Percentiles rank a stretch among this genome's conserved stretches.
These are phyloP conservation scores for Penicillium simplicissimum DNA, from an alignment of 495 filamentous ascomycete species.

Conservation along the genomic window DNA sequence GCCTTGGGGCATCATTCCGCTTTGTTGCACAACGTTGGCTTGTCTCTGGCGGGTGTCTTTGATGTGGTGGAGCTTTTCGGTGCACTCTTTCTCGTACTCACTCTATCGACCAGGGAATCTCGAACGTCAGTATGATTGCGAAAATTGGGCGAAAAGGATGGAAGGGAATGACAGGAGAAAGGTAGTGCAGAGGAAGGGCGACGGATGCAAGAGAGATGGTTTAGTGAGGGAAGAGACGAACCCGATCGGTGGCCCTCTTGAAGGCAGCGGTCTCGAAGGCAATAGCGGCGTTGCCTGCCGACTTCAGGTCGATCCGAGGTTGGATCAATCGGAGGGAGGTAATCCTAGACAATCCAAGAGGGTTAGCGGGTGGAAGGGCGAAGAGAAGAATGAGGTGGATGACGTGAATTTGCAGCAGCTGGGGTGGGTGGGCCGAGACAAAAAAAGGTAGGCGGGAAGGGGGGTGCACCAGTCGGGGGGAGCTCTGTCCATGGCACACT, in stretches of 20 bases:
- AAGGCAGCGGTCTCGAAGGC: constrained; percentile 51
- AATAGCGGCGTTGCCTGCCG: constrained; percentile 47
- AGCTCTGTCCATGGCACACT: constrained; percentile 20
- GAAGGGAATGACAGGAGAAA: neutral
- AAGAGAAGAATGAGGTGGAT: neutral
- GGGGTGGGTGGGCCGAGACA: constrained; percentile 1
- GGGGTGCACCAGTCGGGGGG: neutral
- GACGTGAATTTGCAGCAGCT: neutral
- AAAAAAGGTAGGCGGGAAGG: constrained; percentile 6
- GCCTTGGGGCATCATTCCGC: constrained; percentile 47
- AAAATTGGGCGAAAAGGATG: constrained; percentile 1
- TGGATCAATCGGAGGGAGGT: constrained; percentile 53
- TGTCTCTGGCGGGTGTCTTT: constrained; percentile 48
- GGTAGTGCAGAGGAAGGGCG: neutral
- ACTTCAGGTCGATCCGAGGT: constrained; percentile 43
- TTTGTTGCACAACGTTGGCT: constrained; percentile 45
- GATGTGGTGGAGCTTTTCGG: constrained; percentile 50
- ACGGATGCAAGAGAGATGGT: neutral
- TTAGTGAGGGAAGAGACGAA: constrained; percentile 23
- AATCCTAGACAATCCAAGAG: constrained; percentile 33
- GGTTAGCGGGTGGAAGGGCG: constrained; percentile 1
- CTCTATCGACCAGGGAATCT: constrained; percentile 25
- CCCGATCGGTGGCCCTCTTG: constrained; percentile 45
- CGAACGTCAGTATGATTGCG: constrained; percentile 7
- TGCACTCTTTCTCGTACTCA: constrained; percentile 51